A percentile compares a stretch with the other conserved stretches of the same genome.
phyloP scores from a whole-genome alignment of 768 basidiomycete species.

The Cantharellus anzutake region DNA sequence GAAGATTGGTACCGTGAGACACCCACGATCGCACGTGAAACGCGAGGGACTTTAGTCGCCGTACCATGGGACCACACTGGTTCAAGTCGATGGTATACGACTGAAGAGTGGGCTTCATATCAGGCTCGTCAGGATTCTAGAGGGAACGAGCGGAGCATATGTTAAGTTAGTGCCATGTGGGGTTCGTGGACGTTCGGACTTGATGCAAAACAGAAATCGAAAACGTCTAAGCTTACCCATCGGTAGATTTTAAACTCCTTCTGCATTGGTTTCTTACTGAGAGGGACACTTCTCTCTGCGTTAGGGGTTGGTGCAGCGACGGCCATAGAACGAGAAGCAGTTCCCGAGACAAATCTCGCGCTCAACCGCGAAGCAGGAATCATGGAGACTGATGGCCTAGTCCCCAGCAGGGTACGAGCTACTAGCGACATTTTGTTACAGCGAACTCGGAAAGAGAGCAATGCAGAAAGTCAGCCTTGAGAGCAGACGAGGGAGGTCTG shows the following conservation, averaged over 20 bases:
- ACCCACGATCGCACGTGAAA: slow-evolving; percentile 12
- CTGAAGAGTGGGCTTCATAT: slow-evolving; percentile 78
- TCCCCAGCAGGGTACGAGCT: no score
- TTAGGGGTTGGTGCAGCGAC: not conserved
- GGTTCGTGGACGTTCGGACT: not conserved
- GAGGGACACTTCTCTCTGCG: not conserved
- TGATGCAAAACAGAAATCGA: not conserved
- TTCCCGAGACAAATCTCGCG: not conserved
- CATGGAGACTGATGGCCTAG: no score
- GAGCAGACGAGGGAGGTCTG: no score
- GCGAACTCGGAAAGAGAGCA: no score
- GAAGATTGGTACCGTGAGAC: not conserved
- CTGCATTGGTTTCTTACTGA: slow-evolving; percentile 25
- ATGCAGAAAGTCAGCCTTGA: no score
- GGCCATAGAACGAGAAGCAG: not conserved
- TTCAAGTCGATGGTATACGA: slow-evolving; percentile 83
- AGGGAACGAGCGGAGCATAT: not conserved
- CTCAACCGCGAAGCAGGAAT: no score
- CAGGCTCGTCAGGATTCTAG: slow-evolving; percentile 87
- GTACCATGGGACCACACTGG: slow-evolving; percentile 87
- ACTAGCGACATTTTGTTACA: no score
- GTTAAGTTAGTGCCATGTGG: not conserved
- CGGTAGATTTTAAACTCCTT: slow-evolving; percentile 99
- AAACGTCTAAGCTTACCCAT: slow-evolving; percentile 43
- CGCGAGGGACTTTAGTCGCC: not conserved